A percentile compares a stretch with the other conserved stretches of the same genome.
These are phyloP conservation scores for Camelina neglecta DNA, from an alignment of 345 rosid species.

Conservation along the genomic window DNA sequence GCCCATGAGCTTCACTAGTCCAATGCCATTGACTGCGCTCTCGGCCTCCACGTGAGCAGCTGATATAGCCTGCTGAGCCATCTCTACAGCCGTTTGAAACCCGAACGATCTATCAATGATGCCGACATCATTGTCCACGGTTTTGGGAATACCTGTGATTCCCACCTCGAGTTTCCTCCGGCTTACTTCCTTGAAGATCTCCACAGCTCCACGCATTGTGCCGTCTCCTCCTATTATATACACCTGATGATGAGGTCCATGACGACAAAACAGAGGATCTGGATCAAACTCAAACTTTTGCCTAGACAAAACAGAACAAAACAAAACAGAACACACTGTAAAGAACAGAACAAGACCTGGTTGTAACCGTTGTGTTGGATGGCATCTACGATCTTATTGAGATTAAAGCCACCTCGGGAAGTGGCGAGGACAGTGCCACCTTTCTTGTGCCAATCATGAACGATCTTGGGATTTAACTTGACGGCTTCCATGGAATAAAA, in stretches of 20 bases:
- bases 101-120: slow-evolving; percentile 90
- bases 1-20: slow-evolving; percentile 91
- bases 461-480: slow-evolving; percentile 65
- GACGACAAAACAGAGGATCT: slow-evolving; percentile 1
- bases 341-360: slow-evolving; percentile 47
- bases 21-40: slow-evolving; percentile 91
- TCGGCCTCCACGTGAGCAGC: slow-evolving; percentile 94
- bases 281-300: slow-evolving; percentile 1
- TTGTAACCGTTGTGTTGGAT: slow-evolving; percentile 59
- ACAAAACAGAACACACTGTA: neutral
- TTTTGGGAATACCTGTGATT: slow-evolving; percentile 76
- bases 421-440: slow-evolving; percentile 89
- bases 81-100: slow-evolving; percentile 91
- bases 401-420: slow-evolving; percentile 84
- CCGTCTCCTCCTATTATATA: slow-evolving; percentile 92
- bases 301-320: neutral
- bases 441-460: slow-evolving; percentile 70
- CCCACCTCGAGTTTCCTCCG: slow-evolving; percentile 58
- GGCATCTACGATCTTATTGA: slow-evolving; percentile 67
- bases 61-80: slow-evolving; percentile 83
- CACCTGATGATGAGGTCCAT: slow-evolving; percentile 43
- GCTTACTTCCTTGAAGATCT: slow-evolving; percentile 61
- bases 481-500: slow-evolving; percentile 66
- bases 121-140: slow-evolving; percentile 89
- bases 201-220: slow-evolving; percentile 81